A percentile compares a stretch with the other conserved stretches of the same genome.
Evolutionary conservation across 2,329 filamentous ascomycete species (phyloP).

Genomic region (Claviceps pazoutovae): DNA sequence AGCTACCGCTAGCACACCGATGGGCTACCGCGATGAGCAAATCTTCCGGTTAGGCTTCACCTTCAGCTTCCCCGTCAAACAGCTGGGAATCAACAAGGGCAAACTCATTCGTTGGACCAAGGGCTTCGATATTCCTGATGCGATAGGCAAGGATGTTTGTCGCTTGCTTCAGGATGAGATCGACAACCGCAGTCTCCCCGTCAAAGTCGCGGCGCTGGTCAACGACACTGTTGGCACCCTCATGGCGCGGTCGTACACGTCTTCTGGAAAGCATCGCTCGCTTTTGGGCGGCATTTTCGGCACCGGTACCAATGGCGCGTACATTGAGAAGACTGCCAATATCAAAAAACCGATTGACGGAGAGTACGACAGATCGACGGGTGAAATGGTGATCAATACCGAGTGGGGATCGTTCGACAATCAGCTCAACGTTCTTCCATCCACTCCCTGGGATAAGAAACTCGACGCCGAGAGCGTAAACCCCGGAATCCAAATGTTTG

Average conservation of each 20-base stretch:
- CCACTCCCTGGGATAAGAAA: constrained; percentile 66
- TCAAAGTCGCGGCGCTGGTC: constrained; percentile 88
- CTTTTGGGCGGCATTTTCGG: constrained; percentile 95
- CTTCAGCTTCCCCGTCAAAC: constrained; percentile 92
- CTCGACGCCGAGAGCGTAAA: constrained; percentile 75
- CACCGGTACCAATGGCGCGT: constrained; percentile 93
- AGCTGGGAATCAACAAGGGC: constrained; percentile 89
- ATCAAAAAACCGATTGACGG: constrained; percentile 64
- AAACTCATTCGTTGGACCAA: constrained; percentile 95
- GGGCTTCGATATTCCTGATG: constrained; percentile 93
- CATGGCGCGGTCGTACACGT: constrained; percentile 94
- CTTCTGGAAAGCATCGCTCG: constrained; percentile 72
- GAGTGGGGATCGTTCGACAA: constrained; percentile 99
- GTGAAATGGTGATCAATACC: constrained; percentile 94
- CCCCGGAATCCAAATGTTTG: constrained; percentile 94
- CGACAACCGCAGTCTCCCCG: constrained; percentile 71
- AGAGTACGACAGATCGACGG: constrained; percentile 64
- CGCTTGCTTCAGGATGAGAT: constrained; percentile 79
- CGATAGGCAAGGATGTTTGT: constrained; percentile 89
- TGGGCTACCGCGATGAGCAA: constrained; percentile 54
- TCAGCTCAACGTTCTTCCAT: constrained; percentile 72
- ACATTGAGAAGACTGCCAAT: constrained; percentile 80
- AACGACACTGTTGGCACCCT: constrained; percentile 97
- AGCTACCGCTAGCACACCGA: constrained; percentile 42
- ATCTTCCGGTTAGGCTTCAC: constrained; percentile 96